Evolutionary conservation across 176 grass and related monocot species (phyloP).

Genomic region (Carex scoparia): DNA sequence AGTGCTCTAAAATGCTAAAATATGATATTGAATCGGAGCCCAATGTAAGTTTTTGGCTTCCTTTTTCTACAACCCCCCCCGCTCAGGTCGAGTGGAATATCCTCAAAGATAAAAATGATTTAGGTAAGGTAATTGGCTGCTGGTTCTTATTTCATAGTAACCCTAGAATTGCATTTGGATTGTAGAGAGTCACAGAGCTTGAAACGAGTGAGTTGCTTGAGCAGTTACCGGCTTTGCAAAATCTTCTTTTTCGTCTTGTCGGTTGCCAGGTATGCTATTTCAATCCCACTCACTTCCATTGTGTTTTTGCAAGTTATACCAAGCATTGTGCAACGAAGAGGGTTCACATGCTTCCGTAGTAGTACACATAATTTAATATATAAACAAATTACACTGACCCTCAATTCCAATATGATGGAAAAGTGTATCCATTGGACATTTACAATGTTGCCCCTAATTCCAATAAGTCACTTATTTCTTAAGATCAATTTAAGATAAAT

Average conservation of each 20-base stretch:
- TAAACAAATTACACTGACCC: not conserved
- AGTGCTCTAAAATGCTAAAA: constrained; percentile 73
- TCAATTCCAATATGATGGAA: not conserved
- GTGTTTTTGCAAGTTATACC: not conserved
- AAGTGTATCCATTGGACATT: not conserved
- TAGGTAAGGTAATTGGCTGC: not conserved
- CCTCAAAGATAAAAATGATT: not conserved
- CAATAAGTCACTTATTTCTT: not conserved
- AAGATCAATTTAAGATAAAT: not conserved
- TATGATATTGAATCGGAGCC: constrained; percentile 82
- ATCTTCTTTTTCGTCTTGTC: constrained; percentile 39
- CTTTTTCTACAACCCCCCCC: constrained; percentile 35
- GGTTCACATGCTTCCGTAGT: not conserved
- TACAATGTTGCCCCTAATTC: not conserved
- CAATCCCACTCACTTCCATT: not conserved
- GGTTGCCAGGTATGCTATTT: constrained; percentile 37
- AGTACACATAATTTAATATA: not conserved
- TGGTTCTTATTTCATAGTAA: constrained; percentile 10
- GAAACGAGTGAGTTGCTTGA: constrained; percentile 34
- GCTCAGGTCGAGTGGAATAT: not conserved
- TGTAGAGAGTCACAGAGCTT: constrained; percentile 24
- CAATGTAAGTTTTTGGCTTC: constrained; percentile 36
- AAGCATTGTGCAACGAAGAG: not conserved
- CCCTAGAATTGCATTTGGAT: not conserved
- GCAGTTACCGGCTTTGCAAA: constrained; percentile 41